Base-by-base conservation (phyloP, 345 rosid genomes). In the Melaleuca alternifolia region DNA sequence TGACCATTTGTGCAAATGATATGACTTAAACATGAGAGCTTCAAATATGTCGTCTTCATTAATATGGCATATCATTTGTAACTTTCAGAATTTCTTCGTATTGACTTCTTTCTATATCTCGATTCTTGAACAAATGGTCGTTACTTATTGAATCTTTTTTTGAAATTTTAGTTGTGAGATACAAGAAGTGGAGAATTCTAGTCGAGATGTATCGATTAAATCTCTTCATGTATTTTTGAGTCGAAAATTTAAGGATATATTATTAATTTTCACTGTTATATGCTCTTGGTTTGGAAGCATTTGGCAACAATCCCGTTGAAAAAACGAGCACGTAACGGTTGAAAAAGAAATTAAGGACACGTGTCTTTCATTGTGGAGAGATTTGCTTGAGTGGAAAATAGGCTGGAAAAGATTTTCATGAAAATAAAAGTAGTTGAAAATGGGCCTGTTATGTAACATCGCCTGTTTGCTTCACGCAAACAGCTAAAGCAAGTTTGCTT, bases 381-480 rank as follows among this genome's bases (percentile, higher is more conserved):
- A 10, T 37, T 71, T 37, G 81, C 81, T 37, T 2, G 48, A 37
- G 81, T 71, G 81, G 81, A 71, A 71, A 71, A 37, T 71, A 71
- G 81, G 37, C 81, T 37, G 81, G 81, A 71, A 71, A 71, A 71
- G 81, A 71, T 11, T 71, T 71, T 37, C 13, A 33, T 37, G 1
- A 37, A 65, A 71, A 30, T 9, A 71, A 15, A 33, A 62, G 61
- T 56, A 23, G 61, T 56, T 56, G 61, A 56, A 56, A 56, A 8
- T 71, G 81, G 81, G n/a, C n/a, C n/a, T n/a, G n/a, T 24, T 65
- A 82, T 8, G 54, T 21, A 82, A 82, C 54, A 92, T 93, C 94
- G 91, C 94, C 91, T 95, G 96, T 93, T 96, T 96, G 96, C 97
- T 96, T 96, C 97, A 96, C 98, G 99, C 97, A 96, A 96, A 91